phyloP scores from a whole-genome alignment of 1,139 yeast genomes.

The Geotrichum citri-aurantii region DNA sequence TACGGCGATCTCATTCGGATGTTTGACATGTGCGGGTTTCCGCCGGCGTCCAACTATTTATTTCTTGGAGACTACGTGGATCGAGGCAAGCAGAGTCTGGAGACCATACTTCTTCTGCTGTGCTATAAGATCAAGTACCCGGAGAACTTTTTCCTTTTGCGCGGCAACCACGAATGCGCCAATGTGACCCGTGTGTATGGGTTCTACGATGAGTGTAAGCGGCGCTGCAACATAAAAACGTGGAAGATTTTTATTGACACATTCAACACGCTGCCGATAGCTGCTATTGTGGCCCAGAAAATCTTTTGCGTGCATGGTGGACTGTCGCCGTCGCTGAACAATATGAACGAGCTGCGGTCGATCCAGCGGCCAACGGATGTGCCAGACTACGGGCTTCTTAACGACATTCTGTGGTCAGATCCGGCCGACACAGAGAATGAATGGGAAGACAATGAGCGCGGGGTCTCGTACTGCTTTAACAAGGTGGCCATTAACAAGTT shows the following conservation, averaged over 20 bases:
- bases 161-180: constrained; percentile 98
- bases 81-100: constrained; percentile 90
- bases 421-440: constrained; percentile 93
- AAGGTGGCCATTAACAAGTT: constrained; percentile 91
- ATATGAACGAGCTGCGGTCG: constrained; percentile 85
- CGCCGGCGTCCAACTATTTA: constrained; percentile 89
- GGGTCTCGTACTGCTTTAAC: constrained; percentile 90
- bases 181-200: constrained; percentile 94
- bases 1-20: constrained; percentile 84
- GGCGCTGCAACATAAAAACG: constrained; percentile 84
- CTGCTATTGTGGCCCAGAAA: constrained; percentile 93
- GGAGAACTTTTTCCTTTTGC: constrained; percentile 81
- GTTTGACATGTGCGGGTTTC: constrained; percentile 94
- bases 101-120: constrained; percentile 74
- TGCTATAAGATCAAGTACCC: constrained; percentile 96
- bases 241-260: constrained; percentile 94
- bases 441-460: constrained; percentile 98
- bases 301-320: constrained; percentile 98
- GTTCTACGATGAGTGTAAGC: constrained; percentile 93
- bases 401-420: constrained; percentile 92
- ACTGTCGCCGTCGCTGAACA: constrained; percentile 79
- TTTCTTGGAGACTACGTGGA: constrained; percentile 96
- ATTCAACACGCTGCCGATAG: constrained; percentile 88
- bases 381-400: constrained; percentile 89
- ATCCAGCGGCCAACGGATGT: constrained; percentile 96